A percentile compares a stretch with the other conserved stretches of the same genome.
Evolutionary conservation across 2,329 filamentous ascomycete species (phyloP).

Genomic region (Coniella vitis): DNA sequence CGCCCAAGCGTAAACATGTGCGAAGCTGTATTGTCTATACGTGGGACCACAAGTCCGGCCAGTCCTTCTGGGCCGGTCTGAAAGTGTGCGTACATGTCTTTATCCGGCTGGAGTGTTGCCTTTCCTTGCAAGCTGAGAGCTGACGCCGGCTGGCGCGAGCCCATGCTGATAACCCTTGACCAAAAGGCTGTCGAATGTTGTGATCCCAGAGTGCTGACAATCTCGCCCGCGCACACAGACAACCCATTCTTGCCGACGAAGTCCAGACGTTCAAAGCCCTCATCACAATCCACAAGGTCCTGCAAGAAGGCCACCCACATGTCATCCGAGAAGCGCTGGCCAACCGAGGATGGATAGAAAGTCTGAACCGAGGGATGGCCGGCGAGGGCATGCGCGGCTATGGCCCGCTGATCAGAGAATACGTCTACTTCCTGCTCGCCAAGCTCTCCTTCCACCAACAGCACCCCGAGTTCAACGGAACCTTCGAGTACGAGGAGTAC

Average conservation of each 20-base stretch:
- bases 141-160: too few relatives aligned
- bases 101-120: not conserved
- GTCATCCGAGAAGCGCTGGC: conserved; percentile 83
- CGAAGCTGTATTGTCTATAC: conserved; percentile 97
- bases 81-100: conserved; percentile 63
- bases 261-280: conserved; percentile 98
- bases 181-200: too few relatives aligned
- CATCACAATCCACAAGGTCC: conserved; percentile 93
- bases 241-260: conserved; percentile 97
- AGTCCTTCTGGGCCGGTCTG: conserved; percentile 95
- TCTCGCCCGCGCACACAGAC: conserved; percentile 43
- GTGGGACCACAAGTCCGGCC: conserved; percentile 95
- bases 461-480: conserved; percentile 96
- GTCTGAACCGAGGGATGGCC: conserved; percentile 72
- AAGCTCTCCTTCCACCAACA: conserved; percentile 96
- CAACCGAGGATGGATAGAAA: conserved; percentile 87
- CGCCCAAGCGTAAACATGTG: conserved; percentile 83
- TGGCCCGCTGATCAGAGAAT: conserved; percentile 87
- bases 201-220: too few relatives aligned
- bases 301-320: conserved; percentile 91
- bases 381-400: conserved; percentile 88
- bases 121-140: too few relatives aligned
- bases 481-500: conserved; percentile 98
- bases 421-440: conserved; percentile 88
- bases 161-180: too few relatives aligned